Evolutionary conservation across 192 early-diverging fungal species (phyloP).

Genomic region (Podochytrium sp.): DNA sequence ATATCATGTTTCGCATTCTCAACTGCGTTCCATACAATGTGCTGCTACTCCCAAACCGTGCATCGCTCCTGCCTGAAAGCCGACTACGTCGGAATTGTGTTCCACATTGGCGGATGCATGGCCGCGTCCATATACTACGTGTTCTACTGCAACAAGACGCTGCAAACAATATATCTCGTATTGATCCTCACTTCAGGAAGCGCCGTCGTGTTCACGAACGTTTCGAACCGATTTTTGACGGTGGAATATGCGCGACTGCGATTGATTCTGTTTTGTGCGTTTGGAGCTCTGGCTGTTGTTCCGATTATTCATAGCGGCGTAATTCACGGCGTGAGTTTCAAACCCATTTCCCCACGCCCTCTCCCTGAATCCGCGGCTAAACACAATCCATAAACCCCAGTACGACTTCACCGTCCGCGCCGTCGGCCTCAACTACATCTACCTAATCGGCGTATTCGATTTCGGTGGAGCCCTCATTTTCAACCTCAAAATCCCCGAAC

Average conservation of each 20-base stretch:
- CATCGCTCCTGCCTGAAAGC: slow-evolving; percentile 49
- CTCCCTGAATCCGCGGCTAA: not conserved
- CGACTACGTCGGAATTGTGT: slow-evolving; percentile 83
- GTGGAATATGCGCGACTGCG: slow-evolving; percentile 68
- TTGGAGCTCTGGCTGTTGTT: slow-evolving; percentile 74
- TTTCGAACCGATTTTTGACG: slow-evolving; percentile 51
- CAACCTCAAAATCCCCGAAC: slow-evolving; percentile 71
- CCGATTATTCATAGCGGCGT: slow-evolving; percentile 65
- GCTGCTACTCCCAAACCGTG: slow-evolving; percentile 10
- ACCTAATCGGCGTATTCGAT: slow-evolving; percentile 70
- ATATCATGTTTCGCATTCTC: slow-evolving; percentile 8
- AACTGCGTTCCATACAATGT: slow-evolving; percentile 3
- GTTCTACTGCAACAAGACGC: not conserved
- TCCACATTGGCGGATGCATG: slow-evolving; percentile 62
- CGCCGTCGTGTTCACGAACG: slow-evolving; percentile 35
- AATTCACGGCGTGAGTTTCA: slow-evolving; percentile 69
- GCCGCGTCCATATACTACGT: slow-evolving; percentile 26
- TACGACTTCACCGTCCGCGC: slow-evolving; percentile 51
- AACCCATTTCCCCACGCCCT: not conserved
- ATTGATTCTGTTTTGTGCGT: slow-evolving; percentile 69
- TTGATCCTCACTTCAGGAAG: slow-evolving; percentile 39
- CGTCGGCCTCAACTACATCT: slow-evolving; percentile 65
- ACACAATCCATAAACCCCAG: too few species aligned
- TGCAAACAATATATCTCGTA: not conserved
- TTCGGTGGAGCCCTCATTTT: slow-evolving; percentile 78